These are phyloP conservation scores for Phytophthora cactorum DNA, from an alignment of 352 stramenopile species.

Conservation along the genomic window DNA sequence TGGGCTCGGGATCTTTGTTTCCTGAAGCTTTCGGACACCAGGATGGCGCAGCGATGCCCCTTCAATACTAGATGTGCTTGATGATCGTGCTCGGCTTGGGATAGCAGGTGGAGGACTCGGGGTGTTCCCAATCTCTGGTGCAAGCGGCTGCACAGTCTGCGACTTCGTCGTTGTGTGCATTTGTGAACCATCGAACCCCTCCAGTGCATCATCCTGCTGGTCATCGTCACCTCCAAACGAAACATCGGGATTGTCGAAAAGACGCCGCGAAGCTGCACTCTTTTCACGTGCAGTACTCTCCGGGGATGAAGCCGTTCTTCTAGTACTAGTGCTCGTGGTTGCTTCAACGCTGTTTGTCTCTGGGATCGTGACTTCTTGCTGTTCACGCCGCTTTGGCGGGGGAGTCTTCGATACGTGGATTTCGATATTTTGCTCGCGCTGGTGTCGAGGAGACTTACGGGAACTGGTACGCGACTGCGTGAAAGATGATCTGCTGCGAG, in stretches of 20 bases:
- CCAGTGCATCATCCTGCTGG: constrained; percentile 4
- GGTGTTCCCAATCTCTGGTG: neutral
- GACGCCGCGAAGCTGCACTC: constrained; percentile 8
- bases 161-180: constrained; percentile 15
- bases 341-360: neutral
- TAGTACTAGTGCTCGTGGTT: neutral
- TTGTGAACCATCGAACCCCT: constrained; percentile 33
- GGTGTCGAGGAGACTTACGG: constrained; percentile 33
- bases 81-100: constrained; percentile 7
- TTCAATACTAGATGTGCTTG: constrained; percentile 16
- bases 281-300: constrained; percentile 6
- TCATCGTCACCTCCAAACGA: constrained; percentile 8
- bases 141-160: neutral
- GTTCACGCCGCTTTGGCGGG: constrained; percentile 23
- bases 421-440: constrained; percentile 35
- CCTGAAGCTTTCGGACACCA: constrained; percentile 21
- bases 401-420: constrained; percentile 39
- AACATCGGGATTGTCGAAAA: constrained; percentile 21
- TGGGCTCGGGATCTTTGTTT: constrained; percentile 22
- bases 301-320: neutral
- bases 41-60: constrained; percentile 10
- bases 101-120: neutral
- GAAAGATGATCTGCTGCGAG: constrained; percentile 18
- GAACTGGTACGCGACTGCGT: constrained; percentile 30
- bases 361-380: constrained; percentile 6